These are phyloP conservation scores for Pinus taeda DNA, from an alignment of 75 land plant species.

Conservation along the genomic window DNA sequence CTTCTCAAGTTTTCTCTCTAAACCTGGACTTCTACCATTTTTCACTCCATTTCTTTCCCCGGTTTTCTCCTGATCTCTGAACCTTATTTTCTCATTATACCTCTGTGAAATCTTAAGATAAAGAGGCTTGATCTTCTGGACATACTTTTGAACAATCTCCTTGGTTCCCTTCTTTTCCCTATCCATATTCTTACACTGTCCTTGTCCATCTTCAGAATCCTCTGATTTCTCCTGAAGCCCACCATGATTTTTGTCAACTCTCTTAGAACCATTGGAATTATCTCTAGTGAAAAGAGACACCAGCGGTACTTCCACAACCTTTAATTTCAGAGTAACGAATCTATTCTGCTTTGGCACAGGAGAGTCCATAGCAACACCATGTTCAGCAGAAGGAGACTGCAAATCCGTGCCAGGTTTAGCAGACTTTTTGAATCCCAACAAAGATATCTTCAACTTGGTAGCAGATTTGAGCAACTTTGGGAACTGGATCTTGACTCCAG, in stretches of 20 bases:
- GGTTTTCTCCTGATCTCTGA: constrained; percentile 19
- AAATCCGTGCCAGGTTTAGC: constrained; percentile 13
- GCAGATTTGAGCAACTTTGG: constrained; percentile 43
- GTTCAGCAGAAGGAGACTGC: constrained; percentile 1
- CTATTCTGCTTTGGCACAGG: constrained; percentile 17
- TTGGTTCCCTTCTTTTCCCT: constrained; percentile 35
- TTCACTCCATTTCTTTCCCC: neutral
- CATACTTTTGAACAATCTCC: constrained; percentile 45
- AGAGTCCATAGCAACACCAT: neutral
- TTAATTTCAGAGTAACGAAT: constrained; percentile 53
- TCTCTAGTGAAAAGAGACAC: constrained; percentile 57
- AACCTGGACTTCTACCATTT: neutral
- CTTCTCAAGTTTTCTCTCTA: neutral
- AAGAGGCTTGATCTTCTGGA: constrained; percentile 63
- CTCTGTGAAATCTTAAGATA: constrained; percentile 47
- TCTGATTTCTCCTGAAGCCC: constrained; percentile 1
- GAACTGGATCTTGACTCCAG: constrained; percentile 21
- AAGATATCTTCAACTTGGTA: constrained; percentile 42
- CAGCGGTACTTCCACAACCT: constrained; percentile 53
- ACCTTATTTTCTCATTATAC: constrained; percentile 32
- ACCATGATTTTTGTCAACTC: neutral
- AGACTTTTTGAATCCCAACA: constrained; percentile 41
- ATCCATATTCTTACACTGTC: neutral
- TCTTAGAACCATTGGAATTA: constrained; percentile 13
- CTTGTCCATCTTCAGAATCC: neutral